Conservation (phyloP, 2,329 filamentous ascomycete genomes). For the Alternaria triticimaculans region DNA sequence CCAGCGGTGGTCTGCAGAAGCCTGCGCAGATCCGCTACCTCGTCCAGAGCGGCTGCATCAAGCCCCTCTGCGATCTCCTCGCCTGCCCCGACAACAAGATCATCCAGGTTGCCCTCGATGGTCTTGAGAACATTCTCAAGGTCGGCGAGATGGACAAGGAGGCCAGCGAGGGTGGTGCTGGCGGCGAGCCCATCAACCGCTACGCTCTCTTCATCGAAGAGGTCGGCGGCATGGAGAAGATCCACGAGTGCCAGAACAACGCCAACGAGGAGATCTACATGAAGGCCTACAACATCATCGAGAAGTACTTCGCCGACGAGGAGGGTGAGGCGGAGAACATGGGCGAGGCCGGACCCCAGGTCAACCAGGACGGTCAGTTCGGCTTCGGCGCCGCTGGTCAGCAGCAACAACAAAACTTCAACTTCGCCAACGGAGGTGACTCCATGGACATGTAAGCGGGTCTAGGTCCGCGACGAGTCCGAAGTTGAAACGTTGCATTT, state of each 20-base stretch:
- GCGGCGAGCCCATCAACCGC: constrained; percentile 82
- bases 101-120: constrained; percentile 97
- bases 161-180: constrained; percentile 65
- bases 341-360: constrained; percentile 77
- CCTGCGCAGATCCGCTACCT: constrained; percentile 98
- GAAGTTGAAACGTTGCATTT: constrained; percentile 13
- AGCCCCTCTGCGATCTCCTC: constrained; percentile 93
- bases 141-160: constrained; percentile 99
- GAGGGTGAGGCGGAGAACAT: constrained; percentile 80
- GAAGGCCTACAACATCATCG: constrained; percentile 99
- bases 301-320: constrained; percentile 99
- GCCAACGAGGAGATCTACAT: constrained; percentile 99
- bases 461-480: constrained; percentile 5
- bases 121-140: constrained; percentile 99
- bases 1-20: constrained; percentile 96
- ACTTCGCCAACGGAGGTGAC: constrained; percentile 82
- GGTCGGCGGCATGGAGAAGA: constrained; percentile 99
- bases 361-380: constrained; percentile 76
- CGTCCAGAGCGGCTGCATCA: constrained; percentile 92
- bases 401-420: constrained; percentile 81
- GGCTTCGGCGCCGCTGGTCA: constrained; percentile 72
- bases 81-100: constrained; percentile 99
- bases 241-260: constrained; percentile 99
- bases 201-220: constrained; percentile 99
- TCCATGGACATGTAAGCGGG: constrained; percentile 74